These are phyloP conservation scores for Chaetothyriales sp. DNA, from an alignment of 2,329 filamentous ascomycete genomes.

Conservation along the genomic window DNA sequence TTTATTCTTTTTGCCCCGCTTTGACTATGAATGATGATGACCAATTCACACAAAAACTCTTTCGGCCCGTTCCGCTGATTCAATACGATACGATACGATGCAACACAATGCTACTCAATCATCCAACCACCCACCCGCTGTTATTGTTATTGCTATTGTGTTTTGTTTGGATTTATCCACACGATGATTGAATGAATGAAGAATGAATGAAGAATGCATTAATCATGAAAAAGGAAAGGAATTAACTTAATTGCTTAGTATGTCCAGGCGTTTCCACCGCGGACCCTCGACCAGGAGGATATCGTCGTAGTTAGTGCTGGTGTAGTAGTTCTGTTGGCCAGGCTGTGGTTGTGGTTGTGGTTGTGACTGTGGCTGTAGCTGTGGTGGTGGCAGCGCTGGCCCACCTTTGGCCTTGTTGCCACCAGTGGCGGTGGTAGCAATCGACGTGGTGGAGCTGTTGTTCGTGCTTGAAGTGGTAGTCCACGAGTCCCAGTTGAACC, in stretches of 20 bases:
- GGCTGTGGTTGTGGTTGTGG: no score
- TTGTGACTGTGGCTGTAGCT: no score
- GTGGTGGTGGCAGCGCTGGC: neutral
- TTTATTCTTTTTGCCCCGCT: no score
- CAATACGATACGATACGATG: conserved; percentile 4
- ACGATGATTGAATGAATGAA: neutral
- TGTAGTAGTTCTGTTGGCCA: no score
- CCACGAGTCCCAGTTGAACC: neutral
- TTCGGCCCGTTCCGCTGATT: neutral
- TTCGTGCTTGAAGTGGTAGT: no score
- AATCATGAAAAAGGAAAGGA: neutral
- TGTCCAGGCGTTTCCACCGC: neutral
- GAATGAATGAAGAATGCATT: neutral
- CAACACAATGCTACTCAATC: conserved; percentile 2
- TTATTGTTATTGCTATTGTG: neutral
- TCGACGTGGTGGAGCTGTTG: neutral
- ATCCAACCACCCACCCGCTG: neutral
- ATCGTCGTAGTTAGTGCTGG: neutral
- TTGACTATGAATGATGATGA: no score
- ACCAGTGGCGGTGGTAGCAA: neutral
- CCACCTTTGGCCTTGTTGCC: neutral
- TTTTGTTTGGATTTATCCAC: no score
- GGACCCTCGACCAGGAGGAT: neutral
- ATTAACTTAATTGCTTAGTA: neutral
- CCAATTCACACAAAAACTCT: no score